Conservation (phyloP, 2,329 filamentous ascomycete genomes). For the Hymenotorrendiella dingleyae region DNA sequence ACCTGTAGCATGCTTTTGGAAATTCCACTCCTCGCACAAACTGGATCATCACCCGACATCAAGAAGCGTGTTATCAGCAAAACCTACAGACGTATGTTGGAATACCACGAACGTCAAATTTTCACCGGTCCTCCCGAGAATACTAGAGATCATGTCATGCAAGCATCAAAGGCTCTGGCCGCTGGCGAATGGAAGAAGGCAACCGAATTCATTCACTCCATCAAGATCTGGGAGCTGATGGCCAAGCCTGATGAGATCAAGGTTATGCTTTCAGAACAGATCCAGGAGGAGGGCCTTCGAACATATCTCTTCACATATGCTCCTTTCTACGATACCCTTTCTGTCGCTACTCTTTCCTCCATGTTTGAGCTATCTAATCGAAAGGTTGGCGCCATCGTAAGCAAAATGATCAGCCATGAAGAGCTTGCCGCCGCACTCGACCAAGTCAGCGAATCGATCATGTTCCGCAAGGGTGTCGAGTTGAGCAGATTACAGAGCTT, state of each 20-base stretch:
- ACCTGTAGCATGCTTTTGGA: conserved; percentile 99
- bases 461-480: conserved; percentile 99
- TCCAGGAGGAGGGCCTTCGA: conserved; percentile 95
- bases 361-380: conserved; percentile 94
- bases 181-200: conserved; percentile 99
- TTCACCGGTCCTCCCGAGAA: conserved; percentile 98
- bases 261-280: conserved; percentile 93
- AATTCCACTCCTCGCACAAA: conserved; percentile 93
- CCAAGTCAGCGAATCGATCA: conserved; percentile 94
- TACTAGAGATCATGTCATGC: conserved; percentile 98
- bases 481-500: conserved; percentile 92
- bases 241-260: conserved; percentile 90
- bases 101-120: conserved; percentile 98
- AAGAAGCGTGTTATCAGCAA: conserved; percentile 99
- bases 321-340: conserved; percentile 96
- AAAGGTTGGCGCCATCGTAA: conserved; percentile 92
- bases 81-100: conserved; percentile 97
- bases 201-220: conserved; percentile 86
- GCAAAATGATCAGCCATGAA: conserved; percentile 99
- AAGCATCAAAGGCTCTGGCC: conserved; percentile 92
- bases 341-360: conserved; percentile 72
- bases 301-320: conserved; percentile 99
- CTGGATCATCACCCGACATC: conserved; percentile 91
- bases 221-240: conserved; percentile 99
- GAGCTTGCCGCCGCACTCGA: conserved; percentile 93